Percentiles rank a stretch among this genome's conserved stretches.
These are phyloP conservation scores for Immersiella caudata DNA, from an alignment of 495 filamentous ascomycete species.

Conservation along the genomic window DNA sequence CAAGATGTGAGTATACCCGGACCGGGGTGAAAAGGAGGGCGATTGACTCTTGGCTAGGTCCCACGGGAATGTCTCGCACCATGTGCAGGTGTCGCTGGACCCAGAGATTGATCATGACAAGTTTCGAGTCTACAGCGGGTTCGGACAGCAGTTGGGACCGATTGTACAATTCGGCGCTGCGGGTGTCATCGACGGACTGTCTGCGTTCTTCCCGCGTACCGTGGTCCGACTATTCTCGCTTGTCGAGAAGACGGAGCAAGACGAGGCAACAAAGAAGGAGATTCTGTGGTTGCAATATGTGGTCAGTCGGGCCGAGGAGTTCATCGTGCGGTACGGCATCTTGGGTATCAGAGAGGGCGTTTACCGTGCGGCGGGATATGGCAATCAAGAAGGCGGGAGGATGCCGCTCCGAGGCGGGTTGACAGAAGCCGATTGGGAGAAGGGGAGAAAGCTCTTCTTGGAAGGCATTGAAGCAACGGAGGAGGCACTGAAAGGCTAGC, in stretches of 20 bases:
- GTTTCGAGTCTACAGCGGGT: constrained; percentile 65
- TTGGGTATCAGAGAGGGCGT: constrained; percentile 67
- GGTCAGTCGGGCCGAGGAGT: constrained; percentile 60
- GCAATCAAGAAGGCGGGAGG: constrained; percentile 57
- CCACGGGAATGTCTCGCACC: constrained; percentile 64
- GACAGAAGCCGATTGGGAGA: constrained; percentile 47
- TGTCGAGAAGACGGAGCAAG: constrained; percentile 36
- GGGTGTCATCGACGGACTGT: constrained; percentile 66
- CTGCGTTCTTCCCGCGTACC: constrained; percentile 63
- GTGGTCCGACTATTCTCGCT: constrained; percentile 59
- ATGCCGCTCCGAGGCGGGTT: constrained; percentile 57
- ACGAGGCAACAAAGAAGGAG: constrained; percentile 38
- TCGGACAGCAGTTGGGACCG: constrained; percentile 67
- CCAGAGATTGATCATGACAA: constrained; percentile 51
- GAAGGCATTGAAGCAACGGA: constrained; percentile 31
- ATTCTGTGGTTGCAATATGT: constrained; percentile 57
- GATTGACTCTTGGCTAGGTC: constrained; percentile 43
- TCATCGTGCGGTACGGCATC: constrained; percentile 59
- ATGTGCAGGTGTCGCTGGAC: constrained; percentile 59
- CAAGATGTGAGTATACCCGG: constrained; percentile 51
- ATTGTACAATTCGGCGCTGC: constrained; percentile 60
- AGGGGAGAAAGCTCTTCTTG: constrained; percentile 29
- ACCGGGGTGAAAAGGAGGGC: too few species aligned
- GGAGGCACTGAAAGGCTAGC: constrained; percentile 7
- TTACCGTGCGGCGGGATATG: constrained; percentile 55